These are phyloP conservation scores for Reticulascus tulasneorum DNA, from an alignment of 2,329 filamentous ascomycete species.

Conservation along the genomic window DNA sequence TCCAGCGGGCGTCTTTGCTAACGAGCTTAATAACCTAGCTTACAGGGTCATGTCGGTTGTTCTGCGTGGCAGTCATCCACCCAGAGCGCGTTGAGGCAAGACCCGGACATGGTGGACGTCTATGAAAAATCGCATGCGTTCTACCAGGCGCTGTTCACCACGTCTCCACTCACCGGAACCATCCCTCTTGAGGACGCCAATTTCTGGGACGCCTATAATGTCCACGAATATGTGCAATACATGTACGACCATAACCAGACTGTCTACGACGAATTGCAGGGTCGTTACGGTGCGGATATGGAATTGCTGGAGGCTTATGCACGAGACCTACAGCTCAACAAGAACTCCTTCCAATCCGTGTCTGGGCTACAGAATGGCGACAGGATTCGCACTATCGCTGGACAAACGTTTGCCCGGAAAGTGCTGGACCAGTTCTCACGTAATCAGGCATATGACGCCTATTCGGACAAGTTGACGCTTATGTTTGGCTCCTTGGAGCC, in stretches of 20 bases:
- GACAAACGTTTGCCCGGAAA: slow-evolving; percentile 45
- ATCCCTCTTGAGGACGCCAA: slow-evolving; percentile 30
- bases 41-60: slow-evolving; percentile 36
- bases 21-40: too few relatives aligned
- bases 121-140: slow-evolving; percentile 28
- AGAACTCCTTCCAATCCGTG: slow-evolving; percentile 54
- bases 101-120: slow-evolving; percentile 19
- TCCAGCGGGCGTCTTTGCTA: neutral
- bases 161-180: slow-evolving; percentile 30
- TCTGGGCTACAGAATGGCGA: slow-evolving; percentile 39
- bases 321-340: slow-evolving; percentile 58
- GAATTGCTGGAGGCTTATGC: slow-evolving; percentile 62
- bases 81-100: slow-evolving; percentile 18
- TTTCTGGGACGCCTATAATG: slow-evolving; percentile 45
- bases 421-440: slow-evolving; percentile 38
- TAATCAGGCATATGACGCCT: slow-evolving; percentile 35
- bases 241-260: slow-evolving; percentile 47
- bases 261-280: slow-evolving; percentile 31
- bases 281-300: slow-evolving; percentile 25
- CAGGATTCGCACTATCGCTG: slow-evolving; percentile 46
- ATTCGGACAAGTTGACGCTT: slow-evolving; percentile 43
- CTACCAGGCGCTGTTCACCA: slow-evolving; percentile 39
- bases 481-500: slow-evolving; percentile 53
- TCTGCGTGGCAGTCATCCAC: slow-evolving; percentile 29
- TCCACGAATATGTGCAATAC: slow-evolving; percentile 56